Conservation (phyloP, 2,329 filamentous ascomycete species). For the Aspergillus brunneoviolaceus region DNA sequence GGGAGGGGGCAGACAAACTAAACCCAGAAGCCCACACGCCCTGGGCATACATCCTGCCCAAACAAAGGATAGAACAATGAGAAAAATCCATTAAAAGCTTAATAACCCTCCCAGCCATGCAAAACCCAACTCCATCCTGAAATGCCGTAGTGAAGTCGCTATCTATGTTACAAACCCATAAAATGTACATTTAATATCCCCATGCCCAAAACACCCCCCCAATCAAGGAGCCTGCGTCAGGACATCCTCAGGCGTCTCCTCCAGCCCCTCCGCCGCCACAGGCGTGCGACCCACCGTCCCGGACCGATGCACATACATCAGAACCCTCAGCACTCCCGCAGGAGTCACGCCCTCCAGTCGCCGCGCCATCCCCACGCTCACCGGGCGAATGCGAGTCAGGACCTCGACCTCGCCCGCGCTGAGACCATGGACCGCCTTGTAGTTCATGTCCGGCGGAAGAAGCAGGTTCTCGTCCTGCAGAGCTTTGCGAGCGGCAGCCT, state of each 20-base stretch:
- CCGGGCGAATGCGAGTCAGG: constrained; percentile 69
- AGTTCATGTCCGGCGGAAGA: constrained; percentile 74
- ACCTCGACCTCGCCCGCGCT: constrained; percentile 75
- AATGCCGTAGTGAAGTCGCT: too few species aligned
- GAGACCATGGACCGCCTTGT: constrained; percentile 69
- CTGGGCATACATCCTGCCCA: too few species aligned
- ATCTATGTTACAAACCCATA: too few species aligned
- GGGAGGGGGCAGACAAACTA: too few species aligned
- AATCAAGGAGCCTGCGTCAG: constrained; percentile 12
- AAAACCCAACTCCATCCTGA: background rate
- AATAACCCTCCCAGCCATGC: too few species aligned
- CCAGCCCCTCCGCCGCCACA: constrained; percentile 8
- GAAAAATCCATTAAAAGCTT: too few species aligned
- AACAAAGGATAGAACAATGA: too few species aligned
- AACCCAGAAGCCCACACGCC: too few species aligned
- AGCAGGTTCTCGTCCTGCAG: constrained; percentile 72
- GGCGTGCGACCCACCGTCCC: background rate
- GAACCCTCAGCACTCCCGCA: constrained; percentile 44
- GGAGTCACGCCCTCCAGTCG: constrained; percentile 73
- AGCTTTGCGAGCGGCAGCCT: constrained; percentile 64
- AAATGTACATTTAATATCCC: too few species aligned
- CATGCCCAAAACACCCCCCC: too few species aligned
- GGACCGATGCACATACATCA: constrained; percentile 40
- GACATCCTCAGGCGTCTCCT: constrained; percentile 19
- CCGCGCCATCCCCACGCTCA: constrained; percentile 84